Base-by-base conservation (phyloP, 2,329 filamentous ascomycete species). In the Sporothrix variecibatus region DNA sequence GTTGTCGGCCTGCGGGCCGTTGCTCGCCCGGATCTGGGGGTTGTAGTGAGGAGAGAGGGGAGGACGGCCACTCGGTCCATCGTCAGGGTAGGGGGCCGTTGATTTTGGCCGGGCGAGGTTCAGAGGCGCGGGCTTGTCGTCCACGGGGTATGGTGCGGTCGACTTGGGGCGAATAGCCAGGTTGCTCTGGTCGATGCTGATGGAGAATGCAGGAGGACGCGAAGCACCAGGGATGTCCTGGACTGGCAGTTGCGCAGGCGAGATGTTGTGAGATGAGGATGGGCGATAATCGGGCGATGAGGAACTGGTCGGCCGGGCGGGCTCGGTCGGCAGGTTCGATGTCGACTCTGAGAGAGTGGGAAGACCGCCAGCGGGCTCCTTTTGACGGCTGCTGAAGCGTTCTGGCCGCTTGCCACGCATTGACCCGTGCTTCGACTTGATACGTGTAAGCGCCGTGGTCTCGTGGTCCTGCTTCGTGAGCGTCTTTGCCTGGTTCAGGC, bases 401-500 rank as follows among this genome's bases (percentile, higher is more conserved):
- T 90, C 89, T 0, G 89, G 90, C 72, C 89, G 84, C 78, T 86
- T 85, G 43, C 90, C 90, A 69, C 88, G 85, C 79, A 91, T 89
- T 20, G 92, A 93, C 20, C 91, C 92, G 79, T 94, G 90, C 77
- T 92, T 90, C 3, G 90, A 94, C 82, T 93, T 97, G 85, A 99
- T 98, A 72, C 93, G 90, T 70, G 90, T 92, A 77, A 99, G 90
- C 0, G 96, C 95, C 58, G 97, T 92, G 73, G 94, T 94, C 82
- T 98, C 95, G 81, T 99, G 96, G 79, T 98, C 96, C 78, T 92
- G 89, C 83, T 95, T 95, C 2, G 94, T 97, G 65, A 98, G 86
- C 3, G 93, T 93, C 82, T 94, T 94, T 73, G 94, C 92, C 78
- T 93, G 90, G 65, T 90, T 91, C 71, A 99, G 91, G 70, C 93